phyloP scores from a whole-genome alignment of 441 rosid species.

The Hura crepitans region DNA sequence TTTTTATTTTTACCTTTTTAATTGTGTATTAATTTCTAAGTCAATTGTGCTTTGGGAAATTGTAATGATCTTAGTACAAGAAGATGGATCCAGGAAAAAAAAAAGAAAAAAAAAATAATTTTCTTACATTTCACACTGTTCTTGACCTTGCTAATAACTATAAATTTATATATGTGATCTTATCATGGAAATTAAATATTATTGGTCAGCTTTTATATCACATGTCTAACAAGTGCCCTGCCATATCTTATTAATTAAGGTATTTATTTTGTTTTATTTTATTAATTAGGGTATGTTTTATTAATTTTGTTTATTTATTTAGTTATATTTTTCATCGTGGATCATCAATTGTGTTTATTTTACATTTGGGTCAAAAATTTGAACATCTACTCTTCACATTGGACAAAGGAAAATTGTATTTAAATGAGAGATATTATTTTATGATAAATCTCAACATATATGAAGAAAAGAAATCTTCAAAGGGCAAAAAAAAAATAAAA shows the following conservation, averaged over 20 bases:
- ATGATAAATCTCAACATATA: too few species aligned
- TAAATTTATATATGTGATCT: background rate
- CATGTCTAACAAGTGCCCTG: slow-evolving; percentile 30
- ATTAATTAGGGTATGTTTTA: background rate
- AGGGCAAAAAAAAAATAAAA: too few species aligned
- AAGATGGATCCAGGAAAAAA: slow-evolving; percentile 19
- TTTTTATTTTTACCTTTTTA: background rate
- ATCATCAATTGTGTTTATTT: background rate
- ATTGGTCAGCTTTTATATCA: slow-evolving; percentile 24
- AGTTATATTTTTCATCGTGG: background rate
- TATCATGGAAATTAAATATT: background rate
- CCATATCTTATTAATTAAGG: slow-evolving; percentile 17
- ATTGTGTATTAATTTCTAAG: background rate
- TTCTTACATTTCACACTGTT: slow-evolving; percentile 11
- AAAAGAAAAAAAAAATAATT: background rate
- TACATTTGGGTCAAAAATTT: background rate
- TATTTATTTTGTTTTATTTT: background rate
- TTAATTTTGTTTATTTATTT: background rate
- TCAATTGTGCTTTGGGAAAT: slow-evolving; percentile 13
- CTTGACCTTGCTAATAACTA: background rate
- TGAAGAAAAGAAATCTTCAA: too few species aligned
- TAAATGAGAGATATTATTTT: too few species aligned
- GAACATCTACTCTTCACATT: background rate
- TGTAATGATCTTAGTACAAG: slow-evolving; percentile 1
- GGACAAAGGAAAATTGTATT: too few species aligned